Conservation (phyloP, 2,329 filamentous ascomycete species). For the Fusarium tuaranense region DNA sequence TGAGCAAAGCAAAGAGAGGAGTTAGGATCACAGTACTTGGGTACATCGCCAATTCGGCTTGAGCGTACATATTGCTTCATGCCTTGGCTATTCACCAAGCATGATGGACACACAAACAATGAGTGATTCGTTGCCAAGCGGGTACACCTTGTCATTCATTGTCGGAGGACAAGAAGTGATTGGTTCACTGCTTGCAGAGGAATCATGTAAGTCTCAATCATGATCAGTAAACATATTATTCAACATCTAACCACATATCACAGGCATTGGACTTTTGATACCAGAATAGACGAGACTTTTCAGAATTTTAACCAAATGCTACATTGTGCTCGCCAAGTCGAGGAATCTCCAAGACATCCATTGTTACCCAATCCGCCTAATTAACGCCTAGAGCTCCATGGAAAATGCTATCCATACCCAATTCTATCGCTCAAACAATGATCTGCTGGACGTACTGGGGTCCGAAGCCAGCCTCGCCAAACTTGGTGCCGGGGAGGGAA, state of each 20-base stretch:
- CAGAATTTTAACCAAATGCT: slow-evolving; percentile 23
- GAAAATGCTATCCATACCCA: slow-evolving; percentile 6
- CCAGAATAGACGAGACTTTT: slow-evolving; percentile 23
- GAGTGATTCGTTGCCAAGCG: neutral
- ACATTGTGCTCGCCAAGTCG: slow-evolving; percentile 13
- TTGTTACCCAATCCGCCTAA: slow-evolving; percentile 24
- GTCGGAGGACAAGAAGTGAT: neutral
- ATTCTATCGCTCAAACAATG: slow-evolving; percentile 21
- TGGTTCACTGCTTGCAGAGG: neutral
- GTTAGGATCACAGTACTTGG: slow-evolving; percentile 8
- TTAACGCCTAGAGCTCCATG: slow-evolving; percentile 34
- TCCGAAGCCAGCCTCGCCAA: slow-evolving; percentile 45
- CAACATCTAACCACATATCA: slow-evolving; percentile 14
- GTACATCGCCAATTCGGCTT: neutral
- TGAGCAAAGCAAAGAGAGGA: slow-evolving; percentile 11
- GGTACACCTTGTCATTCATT: neutral
- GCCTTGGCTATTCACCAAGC: neutral
- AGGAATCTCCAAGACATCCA: slow-evolving; percentile 4
- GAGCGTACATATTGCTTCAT: neutral
- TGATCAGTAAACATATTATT: neutral
- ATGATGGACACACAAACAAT: neutral
- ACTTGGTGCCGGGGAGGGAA: slow-evolving; percentile 39
- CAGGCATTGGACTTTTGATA: slow-evolving; percentile 19
- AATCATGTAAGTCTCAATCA: neutral
- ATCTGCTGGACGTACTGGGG: slow-evolving; percentile 52